Conservation (phyloP, 371 early-diverging fungal genomes). For the Gilbertella persicaria region DNA sequence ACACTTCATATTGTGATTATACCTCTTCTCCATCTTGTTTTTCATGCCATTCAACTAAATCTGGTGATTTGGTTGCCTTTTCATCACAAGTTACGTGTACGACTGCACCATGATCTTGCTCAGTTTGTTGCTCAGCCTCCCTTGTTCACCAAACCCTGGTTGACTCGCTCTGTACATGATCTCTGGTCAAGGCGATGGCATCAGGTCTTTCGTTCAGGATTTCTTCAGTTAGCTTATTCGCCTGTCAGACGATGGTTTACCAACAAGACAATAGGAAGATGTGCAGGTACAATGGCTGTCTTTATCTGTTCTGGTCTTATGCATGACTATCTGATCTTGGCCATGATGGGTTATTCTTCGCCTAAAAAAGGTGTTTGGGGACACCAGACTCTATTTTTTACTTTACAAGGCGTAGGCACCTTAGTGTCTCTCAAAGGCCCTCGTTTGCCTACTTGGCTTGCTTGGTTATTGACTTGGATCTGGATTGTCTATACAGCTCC, state of each 20-base stretch:
- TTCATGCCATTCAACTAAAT: conserved; percentile 11
- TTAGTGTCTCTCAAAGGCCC: conserved; percentile 11
- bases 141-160: conserved; percentile 32
- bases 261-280: conserved; percentile 11
- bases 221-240: conserved; percentile 25
- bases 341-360: conserved; percentile 23
- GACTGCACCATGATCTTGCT: conserved; percentile 3
- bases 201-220: conserved; percentile 36
- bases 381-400: conserved; percentile 30
- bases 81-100: neutral
- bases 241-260: conserved; percentile 26
- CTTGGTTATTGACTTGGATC: conserved; percentile 20
- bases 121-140: conserved; percentile 27
- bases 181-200: conserved; percentile 43
- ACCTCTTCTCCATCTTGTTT: conserved; percentile 17
- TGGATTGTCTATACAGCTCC: conserved; percentile 36
- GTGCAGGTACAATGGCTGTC: conserved; percentile 26
- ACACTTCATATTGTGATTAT: conserved; percentile 26
- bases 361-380: conserved; percentile 22
- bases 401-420: conserved; percentile 30
- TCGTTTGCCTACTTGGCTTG: conserved; percentile 20
- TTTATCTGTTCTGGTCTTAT: conserved; percentile 35
- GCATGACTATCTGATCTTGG: conserved; percentile 41
- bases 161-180: conserved; percentile 27
- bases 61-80: conserved; percentile 6